Evolutionary conservation across 106 monocot genomes (phyloP).

Genomic region (Ottelia alismoides): DNA sequence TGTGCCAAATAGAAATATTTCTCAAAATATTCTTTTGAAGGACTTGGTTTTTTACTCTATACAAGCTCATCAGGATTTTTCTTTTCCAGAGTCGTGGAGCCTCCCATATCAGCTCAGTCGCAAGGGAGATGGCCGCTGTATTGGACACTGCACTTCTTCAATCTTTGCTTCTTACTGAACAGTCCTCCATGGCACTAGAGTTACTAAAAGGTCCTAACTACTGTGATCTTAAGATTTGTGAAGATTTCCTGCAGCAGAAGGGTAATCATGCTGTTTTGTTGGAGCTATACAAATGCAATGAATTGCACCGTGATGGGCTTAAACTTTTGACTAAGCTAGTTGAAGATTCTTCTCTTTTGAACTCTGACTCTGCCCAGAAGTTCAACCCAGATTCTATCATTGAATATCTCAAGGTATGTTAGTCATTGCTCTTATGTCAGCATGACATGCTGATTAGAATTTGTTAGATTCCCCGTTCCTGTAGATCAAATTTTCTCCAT

Average conservation of each 20-base stretch:
- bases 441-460: background rate
- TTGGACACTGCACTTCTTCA: conserved; percentile 90
- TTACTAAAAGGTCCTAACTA: conserved; percentile 87
- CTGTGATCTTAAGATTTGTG: conserved; percentile 87
- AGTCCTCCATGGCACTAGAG: conserved; percentile 46
- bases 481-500: too few relatives aligned
- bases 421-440: background rate
- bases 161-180: conserved; percentile 77
- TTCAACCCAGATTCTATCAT: conserved; percentile 84
- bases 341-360: conserved; percentile 36
- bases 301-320: conserved; percentile 90
- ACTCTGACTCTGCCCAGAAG: conserved; percentile 36
- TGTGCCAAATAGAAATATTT: too few relatives aligned
- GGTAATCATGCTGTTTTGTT: conserved; percentile 43
- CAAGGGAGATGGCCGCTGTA: conserved; percentile 75
- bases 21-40: too few relatives aligned
- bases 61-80: too few relatives aligned
- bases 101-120: conserved; percentile 64
- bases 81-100: conserved; percentile 44
- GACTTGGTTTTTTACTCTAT: too few relatives aligned
- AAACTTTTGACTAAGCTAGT: conserved; percentile 65
- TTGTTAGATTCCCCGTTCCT: too few relatives aligned
- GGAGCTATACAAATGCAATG: conserved; percentile 81
- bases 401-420: conserved; percentile 87
- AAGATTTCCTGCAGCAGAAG: conserved; percentile 62